Percentiles rank a stretch among this genome's conserved stretches.
Evolutionary conservation across 371 early-diverging fungal genomes (phyloP).

Genomic region (Apophysomyces variabilis): DNA sequence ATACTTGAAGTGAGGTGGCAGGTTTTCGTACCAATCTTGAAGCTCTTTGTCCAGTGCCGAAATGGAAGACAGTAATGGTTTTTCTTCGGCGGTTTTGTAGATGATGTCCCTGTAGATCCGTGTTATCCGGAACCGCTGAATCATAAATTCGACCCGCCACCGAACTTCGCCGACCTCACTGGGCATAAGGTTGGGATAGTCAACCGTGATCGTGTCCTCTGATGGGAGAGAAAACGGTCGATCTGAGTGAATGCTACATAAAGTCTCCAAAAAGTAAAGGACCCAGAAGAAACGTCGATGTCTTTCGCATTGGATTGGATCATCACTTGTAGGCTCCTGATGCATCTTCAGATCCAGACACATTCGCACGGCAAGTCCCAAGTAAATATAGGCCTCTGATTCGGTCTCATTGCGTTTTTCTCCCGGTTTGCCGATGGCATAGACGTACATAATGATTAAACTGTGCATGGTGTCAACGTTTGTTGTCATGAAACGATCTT

Average conservation of each 20-base stretch:
- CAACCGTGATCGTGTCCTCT: constrained; percentile 30
- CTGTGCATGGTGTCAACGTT: constrained; percentile 48
- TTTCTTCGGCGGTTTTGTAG: constrained; percentile 32
- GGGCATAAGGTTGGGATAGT: constrained; percentile 30
- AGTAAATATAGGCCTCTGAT: constrained; percentile 52
- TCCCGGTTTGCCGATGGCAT: constrained; percentile 48
- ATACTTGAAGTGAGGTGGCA: constrained; percentile 44
- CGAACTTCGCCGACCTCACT: constrained; percentile 31
- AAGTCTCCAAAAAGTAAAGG: constrained; percentile 45
- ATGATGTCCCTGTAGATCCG: constrained; percentile 48
- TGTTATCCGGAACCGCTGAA: constrained; percentile 44
- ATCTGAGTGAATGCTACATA: constrained; percentile 49
- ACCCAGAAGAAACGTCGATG: constrained; percentile 44
- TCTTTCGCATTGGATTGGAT: constrained; percentile 23
- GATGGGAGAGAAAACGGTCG: constrained; percentile 44
- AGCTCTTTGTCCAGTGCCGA: constrained; percentile 47
- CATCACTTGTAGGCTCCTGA: constrained; percentile 24
- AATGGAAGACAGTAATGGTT: constrained; percentile 42
- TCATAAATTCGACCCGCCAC: constrained; percentile 47
- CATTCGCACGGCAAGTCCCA: constrained; percentile 56
- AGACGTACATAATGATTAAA: constrained; percentile 52
- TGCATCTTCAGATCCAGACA: constrained; percentile 46
- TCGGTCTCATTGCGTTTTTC: constrained; percentile 28
- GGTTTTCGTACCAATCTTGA: constrained; percentile 37
- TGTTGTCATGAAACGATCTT: constrained; percentile 39